Evolutionary conservation across 345 rosid species (phyloP).

Genomic region (Arabidopsis arenosa): DNA sequence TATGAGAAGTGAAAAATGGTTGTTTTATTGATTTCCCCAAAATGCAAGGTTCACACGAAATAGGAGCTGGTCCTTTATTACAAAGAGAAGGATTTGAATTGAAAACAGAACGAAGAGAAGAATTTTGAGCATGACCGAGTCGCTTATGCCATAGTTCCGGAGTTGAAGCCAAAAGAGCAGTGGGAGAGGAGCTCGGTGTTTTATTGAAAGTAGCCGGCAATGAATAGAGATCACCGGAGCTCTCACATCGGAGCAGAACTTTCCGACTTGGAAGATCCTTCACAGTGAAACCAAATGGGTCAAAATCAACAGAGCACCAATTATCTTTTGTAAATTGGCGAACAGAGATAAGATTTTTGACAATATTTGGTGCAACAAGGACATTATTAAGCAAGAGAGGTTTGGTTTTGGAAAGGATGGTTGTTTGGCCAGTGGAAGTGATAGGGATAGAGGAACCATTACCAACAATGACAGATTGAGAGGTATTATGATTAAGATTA

Average conservation of each 20-base stretch:
- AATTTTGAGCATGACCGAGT: no score
- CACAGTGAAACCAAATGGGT: neutral
- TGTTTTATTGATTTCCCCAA: no score
- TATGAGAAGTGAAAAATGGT: neutral
- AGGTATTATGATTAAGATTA: neutral
- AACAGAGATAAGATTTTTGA: neutral
- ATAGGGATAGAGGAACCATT: neutral
- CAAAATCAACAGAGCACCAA: neutral
- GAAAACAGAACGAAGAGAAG: no score
- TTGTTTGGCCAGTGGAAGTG: neutral
- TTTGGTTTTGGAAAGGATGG: neutral
- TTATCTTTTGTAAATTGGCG: neutral
- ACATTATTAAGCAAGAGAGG: neutral
- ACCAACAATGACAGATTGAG: neutral
- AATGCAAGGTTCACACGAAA: no score
- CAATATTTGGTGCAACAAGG: neutral
- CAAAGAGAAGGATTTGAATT: no score
- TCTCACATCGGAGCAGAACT: neutral
- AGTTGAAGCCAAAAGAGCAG: no score
- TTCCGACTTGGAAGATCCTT: neutral
- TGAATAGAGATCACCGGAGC: neutral
- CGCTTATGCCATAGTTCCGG: no score
- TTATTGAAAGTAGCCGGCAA: neutral
- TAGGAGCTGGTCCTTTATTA: no score
- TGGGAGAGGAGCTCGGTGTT: no score